Evolutionary conservation across 805 yeast species (phyloP).

Genomic region (Kregervanrija pseudodelftensis): DNA sequence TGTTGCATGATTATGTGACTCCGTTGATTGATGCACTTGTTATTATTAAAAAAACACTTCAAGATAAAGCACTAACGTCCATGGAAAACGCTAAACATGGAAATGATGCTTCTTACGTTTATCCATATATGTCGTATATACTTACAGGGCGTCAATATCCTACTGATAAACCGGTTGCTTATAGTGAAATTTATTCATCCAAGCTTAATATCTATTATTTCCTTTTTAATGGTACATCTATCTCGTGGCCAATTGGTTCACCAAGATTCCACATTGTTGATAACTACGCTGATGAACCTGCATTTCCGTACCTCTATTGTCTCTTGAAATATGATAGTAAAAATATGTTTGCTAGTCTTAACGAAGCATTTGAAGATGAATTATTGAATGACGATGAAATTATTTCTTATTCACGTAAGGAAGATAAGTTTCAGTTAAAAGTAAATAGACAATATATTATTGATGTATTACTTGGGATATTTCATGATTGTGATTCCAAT

Average conservation of each 20-base stretch:
- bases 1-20: constrained; percentile 62
- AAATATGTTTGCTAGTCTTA: constrained; percentile 58
- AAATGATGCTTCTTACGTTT: constrained; percentile 31
- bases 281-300: constrained; percentile 32
- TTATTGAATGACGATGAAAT: constrained; percentile 56
- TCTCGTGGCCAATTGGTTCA: constrained; percentile 38
- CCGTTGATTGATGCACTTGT: constrained; percentile 60
- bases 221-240: constrained; percentile 50
- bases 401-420: constrained; percentile 14
- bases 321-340: constrained; percentile 50
- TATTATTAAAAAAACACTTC: constrained; percentile 17
- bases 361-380: constrained; percentile 80
- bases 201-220: constrained; percentile 48
- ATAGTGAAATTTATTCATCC: constrained; percentile 29
- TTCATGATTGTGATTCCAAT: constrained; percentile 30
- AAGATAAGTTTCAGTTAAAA: constrained; percentile 21
- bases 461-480: constrained; percentile 60
- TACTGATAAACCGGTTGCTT: constrained; percentile 43
- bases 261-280: constrained; percentile 29
- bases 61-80: constrained; percentile 10
- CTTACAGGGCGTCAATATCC: constrained; percentile 81
- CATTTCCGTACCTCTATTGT: constrained; percentile 64
- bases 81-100: constrained; percentile 6
- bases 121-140: constrained; percentile 58
- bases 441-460: constrained; percentile 72